Conservation (phyloP, 2,329 filamentous ascomycete species). For the Diatrype stigma region DNA sequence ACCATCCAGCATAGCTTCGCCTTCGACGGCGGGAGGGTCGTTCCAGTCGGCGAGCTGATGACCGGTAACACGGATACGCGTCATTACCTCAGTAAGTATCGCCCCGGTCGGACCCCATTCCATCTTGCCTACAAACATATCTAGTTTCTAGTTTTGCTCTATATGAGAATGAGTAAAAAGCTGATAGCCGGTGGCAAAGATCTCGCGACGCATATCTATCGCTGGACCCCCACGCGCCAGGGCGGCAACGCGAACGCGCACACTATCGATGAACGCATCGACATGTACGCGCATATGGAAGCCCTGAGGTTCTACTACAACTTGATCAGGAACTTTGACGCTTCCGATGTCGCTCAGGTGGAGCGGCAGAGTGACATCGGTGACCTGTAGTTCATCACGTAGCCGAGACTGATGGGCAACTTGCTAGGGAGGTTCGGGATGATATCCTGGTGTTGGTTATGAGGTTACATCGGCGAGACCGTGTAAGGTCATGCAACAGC, state of each 20-base stretch:
- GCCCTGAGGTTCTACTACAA: conserved; percentile 35
- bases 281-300: conserved; percentile 36
- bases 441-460: too few relatives aligned
- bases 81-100: conserved; percentile 33
- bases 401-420: too few relatives aligned
- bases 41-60: conserved; percentile 33
- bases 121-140: too few relatives aligned
- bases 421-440: too few relatives aligned
- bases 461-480: too few relatives aligned
- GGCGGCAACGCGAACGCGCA: conserved; percentile 28
- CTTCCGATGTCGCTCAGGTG: conserved; percentile 14
- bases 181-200: conserved; percentile 14
- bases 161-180: conserved; percentile 1
- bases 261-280: conserved; percentile 34
- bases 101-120: neutral
- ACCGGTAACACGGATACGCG: conserved; percentile 34
- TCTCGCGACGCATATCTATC: conserved; percentile 33
- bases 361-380: conserved; percentile 5
- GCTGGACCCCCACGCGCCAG: conserved; percentile 33
- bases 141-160: too few relatives aligned
- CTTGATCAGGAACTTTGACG: conserved; percentile 33
- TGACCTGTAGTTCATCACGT: conserved; percentile 15
- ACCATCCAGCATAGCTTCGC: conserved; percentile 32
- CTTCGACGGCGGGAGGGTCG: conserved; percentile 29
- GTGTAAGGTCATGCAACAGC: too few relatives aligned